Conservation (phyloP, 139 green algal species). For the Helicosporidium sp. region DNA sequence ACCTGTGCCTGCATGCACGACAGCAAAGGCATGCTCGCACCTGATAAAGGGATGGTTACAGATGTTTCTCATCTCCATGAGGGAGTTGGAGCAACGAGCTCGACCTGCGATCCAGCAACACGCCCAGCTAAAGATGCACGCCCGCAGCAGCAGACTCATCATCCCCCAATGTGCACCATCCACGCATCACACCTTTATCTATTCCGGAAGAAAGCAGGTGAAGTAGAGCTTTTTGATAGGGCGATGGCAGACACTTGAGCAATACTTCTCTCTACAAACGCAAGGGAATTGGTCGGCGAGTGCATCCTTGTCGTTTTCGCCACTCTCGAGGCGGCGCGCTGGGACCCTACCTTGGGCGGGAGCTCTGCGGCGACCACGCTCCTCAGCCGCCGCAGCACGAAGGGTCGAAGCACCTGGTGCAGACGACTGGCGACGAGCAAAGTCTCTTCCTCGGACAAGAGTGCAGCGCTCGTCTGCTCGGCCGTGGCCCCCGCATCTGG, state of each 20-base stretch:
- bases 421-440: conserved; percentile 71
- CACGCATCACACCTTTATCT: neutral
- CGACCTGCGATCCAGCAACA: neutral
- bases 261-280: conserved; percentile 18
- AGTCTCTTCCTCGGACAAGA: conserved; percentile 67
- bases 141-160: neutral
- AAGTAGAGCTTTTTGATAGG: conserved; percentile 20
- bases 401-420: conserved; percentile 62
- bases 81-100: conserved; percentile 1
- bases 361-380: conserved; percentile 35
- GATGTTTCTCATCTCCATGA: conserved; percentile 70
- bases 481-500: too few species aligned
- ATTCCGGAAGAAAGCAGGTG: neutral
- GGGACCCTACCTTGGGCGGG: conserved; percentile 32
- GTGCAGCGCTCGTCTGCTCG: too few species aligned
- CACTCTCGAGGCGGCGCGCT: too few species aligned
- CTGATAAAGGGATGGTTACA: conserved; percentile 57
- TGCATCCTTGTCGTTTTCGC: neutral
- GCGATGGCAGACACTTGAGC: conserved; percentile 10
- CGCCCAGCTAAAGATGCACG: neutral
- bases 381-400: conserved; percentile 56
- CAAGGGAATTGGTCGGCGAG: neutral
- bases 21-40: conserved; percentile 1
- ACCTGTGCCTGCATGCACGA: neutral
- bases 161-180: too few species aligned